phyloP scores from a whole-genome alignment of 495 filamentous ascomycete species.

The Hypoxylon cercidicola region DNA sequence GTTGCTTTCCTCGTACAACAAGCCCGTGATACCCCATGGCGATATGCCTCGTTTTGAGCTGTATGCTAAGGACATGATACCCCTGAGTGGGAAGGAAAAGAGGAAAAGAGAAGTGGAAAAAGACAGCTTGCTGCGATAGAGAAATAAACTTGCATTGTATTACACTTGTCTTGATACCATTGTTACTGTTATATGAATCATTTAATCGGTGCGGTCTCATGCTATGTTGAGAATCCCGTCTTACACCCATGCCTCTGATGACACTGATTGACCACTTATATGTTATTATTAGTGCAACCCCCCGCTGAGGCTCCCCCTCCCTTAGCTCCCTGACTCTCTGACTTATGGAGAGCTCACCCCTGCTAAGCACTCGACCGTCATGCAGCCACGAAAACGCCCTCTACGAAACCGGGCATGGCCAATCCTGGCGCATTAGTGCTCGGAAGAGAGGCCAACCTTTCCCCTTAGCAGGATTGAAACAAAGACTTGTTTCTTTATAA shows the following conservation, averaged over 20 bases:
- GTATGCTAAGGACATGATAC: constrained; percentile 35
- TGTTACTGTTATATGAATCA: not conserved
- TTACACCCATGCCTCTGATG: not conserved
- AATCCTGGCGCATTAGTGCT: constrained; percentile 21
- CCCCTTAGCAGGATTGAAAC: constrained; percentile 26
- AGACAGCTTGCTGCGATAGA: constrained; percentile 25
- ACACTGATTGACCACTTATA: not conserved
- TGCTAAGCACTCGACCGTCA: constrained; percentile 6
- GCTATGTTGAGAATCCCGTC: not conserved
- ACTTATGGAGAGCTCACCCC: constrained; percentile 14
- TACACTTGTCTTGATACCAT: not conserved
- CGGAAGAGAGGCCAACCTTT: constrained; percentile 18
- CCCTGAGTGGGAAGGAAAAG: constrained; percentile 26
- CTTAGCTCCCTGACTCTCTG: not conserved
- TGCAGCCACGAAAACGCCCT: constrained; percentile 15
- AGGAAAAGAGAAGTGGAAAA: constrained; percentile 13
- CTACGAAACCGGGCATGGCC: constrained; percentile 28
- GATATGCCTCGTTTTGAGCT: constrained; percentile 21
- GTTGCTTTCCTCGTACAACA: constrained; percentile 32
- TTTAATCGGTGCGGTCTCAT: not conserved
- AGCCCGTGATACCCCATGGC: constrained; percentile 38
- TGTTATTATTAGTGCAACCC: constrained; percentile 5
- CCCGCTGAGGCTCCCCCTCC: not conserved
- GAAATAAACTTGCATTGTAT: constrained; percentile 26
- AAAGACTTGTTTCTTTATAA: constrained; percentile 23